A percentile compares a stretch with the other conserved stretches of the same genome.
Evolutionary conservation across 805 yeast genomes (phyloP).

Genomic region (Saturnispora gosingensis): DNA sequence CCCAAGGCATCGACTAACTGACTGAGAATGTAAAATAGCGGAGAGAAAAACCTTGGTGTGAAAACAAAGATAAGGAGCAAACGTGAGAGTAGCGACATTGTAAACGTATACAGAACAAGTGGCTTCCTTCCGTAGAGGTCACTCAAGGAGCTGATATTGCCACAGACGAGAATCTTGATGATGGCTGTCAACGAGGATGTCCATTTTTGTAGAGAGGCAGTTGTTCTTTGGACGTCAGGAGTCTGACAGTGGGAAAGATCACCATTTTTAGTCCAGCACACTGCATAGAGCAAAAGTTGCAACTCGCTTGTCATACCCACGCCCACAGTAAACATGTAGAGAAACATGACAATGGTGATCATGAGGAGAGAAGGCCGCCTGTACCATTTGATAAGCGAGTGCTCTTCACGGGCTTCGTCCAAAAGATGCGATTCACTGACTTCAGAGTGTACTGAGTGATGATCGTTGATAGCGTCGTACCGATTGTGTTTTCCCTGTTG

Average conservation of each 20-base stretch:
- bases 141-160: conserved; percentile 53
- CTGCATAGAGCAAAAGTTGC: conserved; percentile 30
- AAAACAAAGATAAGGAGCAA: conserved; percentile 13
- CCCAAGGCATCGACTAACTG: conserved; percentile 40
- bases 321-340: conserved; percentile 35
- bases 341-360: conserved; percentile 30
- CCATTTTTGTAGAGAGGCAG: conserved; percentile 43
- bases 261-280: conserved; percentile 26
- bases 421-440: conserved; percentile 10
- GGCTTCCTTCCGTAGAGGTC: conserved; percentile 57
- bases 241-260: conserved; percentile 27
- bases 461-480: background rate
- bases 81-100: conserved; percentile 14
- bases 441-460: conserved; percentile 2
- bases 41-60: conserved; percentile 25
- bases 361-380: conserved; percentile 48
- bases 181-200: conserved; percentile 34
- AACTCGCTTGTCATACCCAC: conserved; percentile 32
- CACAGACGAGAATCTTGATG: conserved; percentile 43
- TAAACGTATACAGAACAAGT: conserved; percentile 29
- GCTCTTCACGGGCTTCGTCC: conserved; percentile 10
- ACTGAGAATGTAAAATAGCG: conserved; percentile 33
- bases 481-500: background rate
- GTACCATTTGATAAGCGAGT: conserved; percentile 36
- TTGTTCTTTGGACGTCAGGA: conserved; percentile 32